Base-by-base conservation (phyloP, 2,329 filamentous ascomycete genomes). In the Aspergillus hortae region DNA sequence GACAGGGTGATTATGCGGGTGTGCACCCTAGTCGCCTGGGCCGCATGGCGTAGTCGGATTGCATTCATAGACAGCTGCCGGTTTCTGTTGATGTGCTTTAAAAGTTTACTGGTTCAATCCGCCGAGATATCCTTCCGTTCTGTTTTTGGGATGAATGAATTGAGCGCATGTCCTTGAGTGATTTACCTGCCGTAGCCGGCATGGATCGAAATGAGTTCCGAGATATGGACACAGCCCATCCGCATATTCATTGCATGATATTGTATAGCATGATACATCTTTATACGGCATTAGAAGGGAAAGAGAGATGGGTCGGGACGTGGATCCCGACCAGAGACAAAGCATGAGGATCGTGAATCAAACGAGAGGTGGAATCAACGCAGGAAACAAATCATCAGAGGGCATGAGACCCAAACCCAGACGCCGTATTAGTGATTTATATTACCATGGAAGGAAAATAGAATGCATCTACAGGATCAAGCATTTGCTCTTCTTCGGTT, bases 401-500 rank as follows among this genome's bases (percentile, higher is more conserved):
- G 45, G 51, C 50, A 57, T 58, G 55, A 52, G 50, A 57, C 48
- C 47, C 30, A 56, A 64, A 61, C 60, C 64, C 61, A 62, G 63
- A 69, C 67, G 67, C 67, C 67, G 60, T 62, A 69, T 67, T 69
- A 69, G 66, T 66, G 65, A 63, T 66, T 65, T 67, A 67, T 68
- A 66, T 67, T 66, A 67, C 66, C 59, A 60, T 65, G 55, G 62
- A 58, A 57, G 58, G 40, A 33, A 58, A 57, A 56, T 35, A n/a
- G 35, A 59, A 56, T 50, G 46, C 49, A 49, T 63, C 68, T 68
- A 77, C 67, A 77, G 63, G 59, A 77, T 76, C 54, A 61, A 61
- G 64, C 75, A 77, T 65, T 72, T 75, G 61, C 72, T 76, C 61
- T 68, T 71, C 64, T 76, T 77, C 48, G 71, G 71, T 62, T 74